Base-by-base conservation (phyloP, 2,329 filamentous ascomycete genomes). In the Neodidymelliopsis sp. region DNA sequence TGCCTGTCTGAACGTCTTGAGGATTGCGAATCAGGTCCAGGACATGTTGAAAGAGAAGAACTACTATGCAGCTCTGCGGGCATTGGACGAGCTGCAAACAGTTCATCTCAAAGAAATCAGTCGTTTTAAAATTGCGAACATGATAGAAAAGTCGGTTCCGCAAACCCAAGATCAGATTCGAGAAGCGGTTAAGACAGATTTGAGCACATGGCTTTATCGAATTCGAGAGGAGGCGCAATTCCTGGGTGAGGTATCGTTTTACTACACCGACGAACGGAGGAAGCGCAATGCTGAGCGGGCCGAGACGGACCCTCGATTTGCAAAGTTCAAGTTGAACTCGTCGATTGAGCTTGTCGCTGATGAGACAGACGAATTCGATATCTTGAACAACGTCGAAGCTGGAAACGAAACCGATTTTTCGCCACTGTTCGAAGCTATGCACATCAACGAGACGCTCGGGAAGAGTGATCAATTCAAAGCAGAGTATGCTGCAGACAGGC, bases 191-290 rank as follows among this genome's bases (percentile, higher is more conserved):
- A 97, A 97, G 91, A 89, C 85, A 2, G 94, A 99, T 73, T 76
- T 99, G 45, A 97, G 97, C 68, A 97, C 91, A 0, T 99, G 94
- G 94, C 80, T 99, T 8, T 99, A 89, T 66, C 87, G 90, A 16
- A 96, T 99, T 56, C 86, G 94, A 63, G 94, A 99, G 73, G 96
- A 91, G 13, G 97, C 94, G 1, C 93, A 97, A 62, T 97, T 96
- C 56, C 77, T 99, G 6, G 94, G 94, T 4, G 94, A 99, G 71
- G 90, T 99, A 6, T 92, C 94, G 4, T 95, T 99, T 69, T 97
- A 95, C 67, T 91, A 97, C 67, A 99, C 94, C 0, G 89, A 97
- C 63, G 84, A 95, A 69, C 85, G 94, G 33, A 84, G 93, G 56
- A 84, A 85, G 18, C 84, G 93, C 39, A 91, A 96, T 66, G 89